Conservation (phyloP, 768 basidiomycete genomes). For the Podaxis sp. region DNA sequence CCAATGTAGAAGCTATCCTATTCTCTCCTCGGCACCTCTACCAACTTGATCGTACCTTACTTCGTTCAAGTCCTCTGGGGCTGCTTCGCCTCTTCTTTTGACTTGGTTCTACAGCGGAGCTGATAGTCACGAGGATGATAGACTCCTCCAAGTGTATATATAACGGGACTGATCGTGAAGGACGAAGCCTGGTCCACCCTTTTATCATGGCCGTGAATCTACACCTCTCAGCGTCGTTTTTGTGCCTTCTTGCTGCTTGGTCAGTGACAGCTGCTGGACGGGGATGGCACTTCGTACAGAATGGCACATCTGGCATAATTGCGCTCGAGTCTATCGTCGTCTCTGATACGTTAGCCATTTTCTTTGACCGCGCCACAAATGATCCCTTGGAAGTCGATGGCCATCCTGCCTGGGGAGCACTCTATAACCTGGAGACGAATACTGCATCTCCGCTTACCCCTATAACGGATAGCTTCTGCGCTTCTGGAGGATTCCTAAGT, state of each 20-base stretch:
- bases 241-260: neutral
- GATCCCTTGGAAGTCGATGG: conserved; percentile 42
- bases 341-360: conserved; percentile 29
- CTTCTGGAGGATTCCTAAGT: conserved; percentile 38
- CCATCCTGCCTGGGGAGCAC: conserved; percentile 45
- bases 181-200: neutral
- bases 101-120: no score
- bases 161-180: no score
- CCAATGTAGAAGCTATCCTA: no score
- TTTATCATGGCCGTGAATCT: neutral
- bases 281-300: conserved; percentile 29
- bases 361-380: conserved; percentile 31
- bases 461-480: conserved; percentile 41
- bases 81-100: no score
- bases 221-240: neutral
- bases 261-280: conserved; percentile 12
- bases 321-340: conserved; percentile 30
- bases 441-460: conserved; percentile 33
- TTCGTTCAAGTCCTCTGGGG: no score
- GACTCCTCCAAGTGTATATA: no score
- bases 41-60: no score
- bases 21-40: no score
- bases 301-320: conserved; percentile 27
- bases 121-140: no score
- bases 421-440: conserved; percentile 43